These are phyloP conservation scores for Yamagishiella unicocca DNA, from an alignment of 139 green algal species.

Conservation along the genomic window DNA sequence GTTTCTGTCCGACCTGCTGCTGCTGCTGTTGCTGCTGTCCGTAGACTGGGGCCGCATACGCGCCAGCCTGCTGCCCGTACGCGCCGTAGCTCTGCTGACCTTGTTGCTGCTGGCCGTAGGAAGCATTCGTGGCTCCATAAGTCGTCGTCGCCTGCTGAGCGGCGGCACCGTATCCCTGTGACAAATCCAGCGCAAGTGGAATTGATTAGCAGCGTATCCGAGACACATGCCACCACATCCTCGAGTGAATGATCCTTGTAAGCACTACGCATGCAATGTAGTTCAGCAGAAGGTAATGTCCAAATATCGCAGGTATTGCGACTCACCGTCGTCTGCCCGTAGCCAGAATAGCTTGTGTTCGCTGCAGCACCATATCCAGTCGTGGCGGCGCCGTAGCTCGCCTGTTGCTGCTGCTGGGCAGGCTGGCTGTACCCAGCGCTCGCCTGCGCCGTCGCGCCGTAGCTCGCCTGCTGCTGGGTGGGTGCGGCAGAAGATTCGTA, in stretches of 20 bases:
- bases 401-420: neutral
- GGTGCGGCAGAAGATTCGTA: neutral
- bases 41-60: neutral
- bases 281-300: too few species aligned
- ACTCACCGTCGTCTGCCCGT: slow-evolving; percentile 7
- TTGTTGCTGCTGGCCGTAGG: slow-evolving; percentile 30
- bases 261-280: too few species aligned
- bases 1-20: slow-evolving; percentile 41
- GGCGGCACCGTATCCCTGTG: slow-evolving; percentile 1
- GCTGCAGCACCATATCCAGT: neutral
- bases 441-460: neutral
- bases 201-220: too few species aligned
- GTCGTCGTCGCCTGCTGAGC: neutral
- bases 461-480: neutral
- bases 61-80: slow-evolving; percentile 17
- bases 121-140: neutral
- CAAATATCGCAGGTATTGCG: too few species aligned
- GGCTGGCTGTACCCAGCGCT: neutral
- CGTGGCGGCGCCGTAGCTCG: neutral
- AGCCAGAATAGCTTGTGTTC: neutral
- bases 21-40: slow-evolving; percentile 27
- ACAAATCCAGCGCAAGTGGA: too few species aligned
- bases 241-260: too few species aligned
- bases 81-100: neutral
- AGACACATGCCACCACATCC: too few species aligned